Base-by-base conservation (phyloP, 2,329 filamentous ascomycete genomes). In the Alternaria sp. region DNA sequence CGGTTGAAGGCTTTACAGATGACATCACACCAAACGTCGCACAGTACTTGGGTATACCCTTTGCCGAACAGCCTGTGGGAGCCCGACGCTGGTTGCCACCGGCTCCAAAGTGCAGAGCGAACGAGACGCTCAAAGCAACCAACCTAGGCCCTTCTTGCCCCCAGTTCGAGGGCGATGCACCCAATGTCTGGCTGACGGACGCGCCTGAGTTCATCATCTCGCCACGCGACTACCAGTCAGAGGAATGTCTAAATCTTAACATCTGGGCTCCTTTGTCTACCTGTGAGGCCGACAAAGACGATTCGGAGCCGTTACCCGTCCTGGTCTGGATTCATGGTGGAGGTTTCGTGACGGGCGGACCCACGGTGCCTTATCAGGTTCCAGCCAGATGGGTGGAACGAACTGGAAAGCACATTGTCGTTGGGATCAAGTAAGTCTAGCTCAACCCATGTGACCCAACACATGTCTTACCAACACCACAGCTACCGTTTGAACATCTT, bases 271-370 rank as follows among this genome's bases (percentile, higher is more conserved):
- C 82, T 8, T 68, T 64, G 60, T 54, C 65, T 1, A 45, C 58
- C 15, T 54, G 46, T 11, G 13, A 57, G 9, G 12, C n/a, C n/a
- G 10, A 57, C 45, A n/a, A 46, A 51, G 21, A 65, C 1, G 50
- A 64, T 15, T 30, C 70, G 64, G 28, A 72, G 60, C 13, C 70
- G 0, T 69, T 84, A 5, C 84, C 84, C 1, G 84, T 86, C 0
- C 73, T 83, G 6, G 78, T 63, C 19, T 86, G 82, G 76, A 77
- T 86, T 36, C 82, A 84, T 43, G 85, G 84, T 5, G 85, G 85
- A 15, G 81, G 81, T 3, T 85, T 84, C 62, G 63, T 74, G 10
- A 80, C 75, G 7, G 84, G 84, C 28, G 83, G 83, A 23, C 71
- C 81, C 13, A 76, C 82, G 28, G 79, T 84, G 0, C 81, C 83